These are phyloP conservation scores for Barnettozyma vustinii DNA, from an alignment of 805 yeast species.

Conservation along the genomic window DNA sequence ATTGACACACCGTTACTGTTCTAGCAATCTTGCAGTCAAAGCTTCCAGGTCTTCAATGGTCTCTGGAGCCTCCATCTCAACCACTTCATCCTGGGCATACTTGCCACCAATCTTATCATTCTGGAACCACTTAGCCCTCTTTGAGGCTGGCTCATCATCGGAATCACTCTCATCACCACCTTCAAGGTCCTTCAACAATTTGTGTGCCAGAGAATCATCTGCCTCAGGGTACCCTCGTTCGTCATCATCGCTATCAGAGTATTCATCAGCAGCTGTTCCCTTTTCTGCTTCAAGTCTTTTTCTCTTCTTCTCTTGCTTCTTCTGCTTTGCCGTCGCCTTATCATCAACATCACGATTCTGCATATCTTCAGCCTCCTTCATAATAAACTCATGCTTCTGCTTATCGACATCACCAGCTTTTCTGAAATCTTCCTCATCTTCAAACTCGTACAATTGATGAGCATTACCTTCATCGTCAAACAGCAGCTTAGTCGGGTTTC, in stretches of 20 bases:
- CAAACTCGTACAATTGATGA: constrained; percentile 86
- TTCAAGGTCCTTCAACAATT: constrained; percentile 25
- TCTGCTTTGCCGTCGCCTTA: constrained; percentile 68
- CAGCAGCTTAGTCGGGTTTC: constrained; percentile 69
- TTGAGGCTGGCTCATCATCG: constrained; percentile 25
- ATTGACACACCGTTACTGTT: neutral
- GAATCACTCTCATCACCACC: constrained; percentile 27
- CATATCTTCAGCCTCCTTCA: constrained; percentile 66
- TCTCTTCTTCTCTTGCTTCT: constrained; percentile 83
- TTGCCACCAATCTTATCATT: constrained; percentile 29
- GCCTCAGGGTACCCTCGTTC: constrained; percentile 24
- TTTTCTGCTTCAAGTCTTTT: constrained; percentile 77
- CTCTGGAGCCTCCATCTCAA: constrained; percentile 84
- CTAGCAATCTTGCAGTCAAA: constrained; percentile 50
- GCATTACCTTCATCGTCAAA: constrained; percentile 95
- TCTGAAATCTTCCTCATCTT: constrained; percentile 82
- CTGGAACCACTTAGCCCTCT: constrained; percentile 35
- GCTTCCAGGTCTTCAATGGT: constrained; percentile 93
- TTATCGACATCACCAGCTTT: constrained; percentile 59
- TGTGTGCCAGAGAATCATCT: constrained; percentile 35
- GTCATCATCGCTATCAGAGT: constrained; percentile 20
- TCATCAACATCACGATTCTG: constrained; percentile 67
- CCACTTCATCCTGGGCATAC: constrained; percentile 31
- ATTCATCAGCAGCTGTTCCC: constrained; percentile 25
- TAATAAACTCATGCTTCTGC: constrained; percentile 65